phyloP scores from a whole-genome alignment of 2,329 filamentous ascomycete species.

The Nothopassalora personata region DNA sequence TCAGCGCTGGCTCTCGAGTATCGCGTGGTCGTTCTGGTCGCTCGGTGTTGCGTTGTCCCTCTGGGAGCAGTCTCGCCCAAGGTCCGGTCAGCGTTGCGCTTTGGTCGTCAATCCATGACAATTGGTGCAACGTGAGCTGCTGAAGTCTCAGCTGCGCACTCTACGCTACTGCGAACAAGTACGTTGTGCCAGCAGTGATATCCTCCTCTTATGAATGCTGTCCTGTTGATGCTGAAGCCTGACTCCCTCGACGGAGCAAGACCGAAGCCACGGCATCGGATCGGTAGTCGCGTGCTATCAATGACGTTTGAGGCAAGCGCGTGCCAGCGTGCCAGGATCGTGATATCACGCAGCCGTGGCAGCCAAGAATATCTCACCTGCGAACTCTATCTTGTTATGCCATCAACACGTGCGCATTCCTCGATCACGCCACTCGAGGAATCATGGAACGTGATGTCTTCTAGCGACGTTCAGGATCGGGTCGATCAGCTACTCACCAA shows the following conservation, averaged over 20 bases:
- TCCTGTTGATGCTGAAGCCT: background rate
- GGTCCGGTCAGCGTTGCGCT: background rate
- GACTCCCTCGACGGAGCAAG: background rate
- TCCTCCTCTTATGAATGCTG: background rate
- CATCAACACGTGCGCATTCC: background rate
- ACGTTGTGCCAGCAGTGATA: background rate
- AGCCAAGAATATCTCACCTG: background rate
- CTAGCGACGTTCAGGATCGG: conserved; percentile 15
- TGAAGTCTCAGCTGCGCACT: background rate
- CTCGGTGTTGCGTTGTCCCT: background rate
- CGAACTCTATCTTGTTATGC: background rate
- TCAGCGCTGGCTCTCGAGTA: background rate
- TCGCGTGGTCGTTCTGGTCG: background rate
- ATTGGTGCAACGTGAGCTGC: background rate
- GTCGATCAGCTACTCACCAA: conserved; percentile 20
- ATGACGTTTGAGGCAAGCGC: background rate
- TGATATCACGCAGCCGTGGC: background rate
- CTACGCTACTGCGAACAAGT: background rate
- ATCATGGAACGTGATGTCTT: conserved; percentile 25
- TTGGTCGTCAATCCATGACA: background rate
- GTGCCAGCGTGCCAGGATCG: background rate
- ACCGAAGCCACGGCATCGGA: background rate
- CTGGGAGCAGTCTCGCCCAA: background rate
- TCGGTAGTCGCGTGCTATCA: conserved; percentile 2
- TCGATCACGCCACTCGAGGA: conserved; percentile 5